Base-by-base conservation (phyloP, 225 moss, liverwort and hornwort species). In the Thuidium tamariscinum region DNA sequence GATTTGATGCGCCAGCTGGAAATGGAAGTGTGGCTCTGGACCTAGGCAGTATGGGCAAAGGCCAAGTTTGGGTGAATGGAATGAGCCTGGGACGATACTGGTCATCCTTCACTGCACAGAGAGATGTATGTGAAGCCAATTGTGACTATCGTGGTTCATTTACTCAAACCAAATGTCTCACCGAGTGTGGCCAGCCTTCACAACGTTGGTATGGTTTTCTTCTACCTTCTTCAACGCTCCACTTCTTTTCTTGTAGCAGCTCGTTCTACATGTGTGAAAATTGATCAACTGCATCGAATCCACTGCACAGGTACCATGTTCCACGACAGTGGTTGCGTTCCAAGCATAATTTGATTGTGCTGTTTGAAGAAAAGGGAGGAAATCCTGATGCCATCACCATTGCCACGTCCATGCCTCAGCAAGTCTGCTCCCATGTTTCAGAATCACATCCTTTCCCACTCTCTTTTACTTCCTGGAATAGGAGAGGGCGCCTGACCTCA, bases 31-130 rank as follows among this genome's bases (percentile, higher is more conserved):
- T 98, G 44, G 92, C 92, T 2, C 83, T 96, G 83, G 95, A 98
- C 86, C 89, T 98, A 5, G 87, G 92, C 67, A 93, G 91, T 77
- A 95, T 98, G 96, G 92, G 95, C 62, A 96, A 96, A 84, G 93
- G 97, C 19, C 92, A 95, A 82, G 95, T 95, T 81, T 96, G 97
- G 97, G 89, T 98, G 89, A 96, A 98, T 72, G 97, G 95, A 48
- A 78, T 89, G 42, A 92, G 90, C 86, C 74, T 96, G 44, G 97
- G 96, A 80, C 92, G 96, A 44, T 97, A 92, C 72, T 96, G 97
- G 97, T 87, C 95, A 51, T 91, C 92, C 23, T 91, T 90, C 86
- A 86, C 83, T 29, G 87, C 92, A 13, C 90, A 91, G 59, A 86
- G 90, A 86, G 75, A 90, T 82, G 93, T 89, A 83, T 93, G 92